These are phyloP conservation scores for Pythium myriotylum DNA, from an alignment of 352 stramenopile genomes.

Conservation along the genomic window DNA sequence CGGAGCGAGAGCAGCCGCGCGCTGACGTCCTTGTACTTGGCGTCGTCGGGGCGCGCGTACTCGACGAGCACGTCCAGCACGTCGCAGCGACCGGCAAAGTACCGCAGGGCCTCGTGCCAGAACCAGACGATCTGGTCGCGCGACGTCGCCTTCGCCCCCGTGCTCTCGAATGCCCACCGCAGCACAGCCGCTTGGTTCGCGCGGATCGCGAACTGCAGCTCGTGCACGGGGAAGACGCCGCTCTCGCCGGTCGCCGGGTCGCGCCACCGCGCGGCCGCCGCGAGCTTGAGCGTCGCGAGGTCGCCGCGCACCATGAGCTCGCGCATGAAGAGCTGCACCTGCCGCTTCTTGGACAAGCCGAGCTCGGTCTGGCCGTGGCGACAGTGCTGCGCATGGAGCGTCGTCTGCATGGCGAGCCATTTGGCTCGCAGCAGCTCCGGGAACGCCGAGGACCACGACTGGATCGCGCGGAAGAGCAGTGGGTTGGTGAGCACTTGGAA, in stretches of 20 bases:
- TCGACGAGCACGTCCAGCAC: constrained; percentile 2
- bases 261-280: neutral
- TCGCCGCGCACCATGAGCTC: constrained; percentile 11
- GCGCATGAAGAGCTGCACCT: constrained; percentile 7
- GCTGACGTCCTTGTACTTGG: neutral
- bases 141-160: neutral
- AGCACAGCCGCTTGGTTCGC: neutral
- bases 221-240: neutral
- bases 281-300: constrained; percentile 1
- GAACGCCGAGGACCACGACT: neutral
- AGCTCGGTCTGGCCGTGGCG: neutral
- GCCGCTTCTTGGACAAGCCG: neutral
- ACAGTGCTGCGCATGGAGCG: neutral
- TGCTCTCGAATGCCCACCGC: neutral
- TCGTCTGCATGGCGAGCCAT: neutral
- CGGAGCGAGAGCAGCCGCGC: neutral
- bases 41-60: neutral
- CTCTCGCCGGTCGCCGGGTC: neutral
- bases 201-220: constrained; percentile 9
- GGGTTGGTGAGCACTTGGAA: constrained; percentile 2
- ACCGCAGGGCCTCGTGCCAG: neutral
- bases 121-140: neutral
- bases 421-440: neutral
- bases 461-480: neutral
- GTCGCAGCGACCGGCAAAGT: neutral